Evolutionary conservation across 2,329 filamentous ascomycete genomes (phyloP), one percentile per base, ranked within the genome.

Genomic region (Arthroderma uncinatum): DNA sequence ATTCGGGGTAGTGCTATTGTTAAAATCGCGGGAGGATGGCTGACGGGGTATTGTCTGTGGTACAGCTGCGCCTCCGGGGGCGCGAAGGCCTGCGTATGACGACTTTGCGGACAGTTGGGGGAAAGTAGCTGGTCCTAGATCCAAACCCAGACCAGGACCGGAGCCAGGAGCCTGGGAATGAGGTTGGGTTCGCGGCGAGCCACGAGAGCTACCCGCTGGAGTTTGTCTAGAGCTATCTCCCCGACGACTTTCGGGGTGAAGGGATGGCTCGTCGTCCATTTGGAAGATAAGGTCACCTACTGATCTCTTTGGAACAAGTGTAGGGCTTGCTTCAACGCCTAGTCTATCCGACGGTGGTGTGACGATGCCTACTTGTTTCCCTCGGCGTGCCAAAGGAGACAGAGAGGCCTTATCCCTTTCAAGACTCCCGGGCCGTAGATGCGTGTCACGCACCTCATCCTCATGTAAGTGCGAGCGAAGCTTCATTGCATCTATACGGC

Each of bases 271-370:
- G 37, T 94, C 90, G 58, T 95, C 92, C 90, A 96, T 96, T 62
- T 89, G 83, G 67, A 96, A 96, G 70, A 95, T 95, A 56, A 96
- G 78, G 63, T 96, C 91, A 37, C 78, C 79, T 1, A 79, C 75
- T 0, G 86, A 91, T 19, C 78, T 79, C 64, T 83, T 89, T 1
- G 85, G 78, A 56, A 82, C 84, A 47, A 93, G 75, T 16, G 74
- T 77, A 0, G 89, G 89, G 57, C 83, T 88, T 30, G 53, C 36
- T 8, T 37, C 33, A 30, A n/a, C 9, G 3, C n/a, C 16, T 36
- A n/a, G 16, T 23, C 16, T 53, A 39, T 53, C 50, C 7, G 25
- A 50, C 16, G 74, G 77, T 0, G 89, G 89, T 57, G 83, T 88
- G n/a, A 23, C 12, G 0, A 74, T 74, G 58, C 76, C 80, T 63